Percentiles rank a stretch among this genome's conserved stretches.
Conservation (phyloP, 345 rosid genomes). For the Moricandia arvensis region DNA sequence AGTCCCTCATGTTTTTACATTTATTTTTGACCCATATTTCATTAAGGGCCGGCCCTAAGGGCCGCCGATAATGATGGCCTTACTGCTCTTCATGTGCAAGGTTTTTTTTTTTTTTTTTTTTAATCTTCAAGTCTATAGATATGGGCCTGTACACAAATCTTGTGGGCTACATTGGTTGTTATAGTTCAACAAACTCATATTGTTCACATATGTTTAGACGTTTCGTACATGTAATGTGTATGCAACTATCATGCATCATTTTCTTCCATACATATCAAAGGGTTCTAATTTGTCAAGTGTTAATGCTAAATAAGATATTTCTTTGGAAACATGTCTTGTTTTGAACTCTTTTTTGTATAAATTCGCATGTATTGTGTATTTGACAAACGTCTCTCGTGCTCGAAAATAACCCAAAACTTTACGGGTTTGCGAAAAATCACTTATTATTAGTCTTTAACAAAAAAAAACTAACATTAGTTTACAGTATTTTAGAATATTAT, state of each 20-base stretch:
- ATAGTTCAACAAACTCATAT: not conserved
- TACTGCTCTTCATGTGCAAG: not conserved
- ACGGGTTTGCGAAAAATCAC: not conserved
- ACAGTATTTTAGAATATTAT: not conserved
- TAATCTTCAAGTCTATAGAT: not conserved
- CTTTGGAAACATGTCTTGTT: not conserved
- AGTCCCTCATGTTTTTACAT: no score
- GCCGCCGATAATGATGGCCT: no score
- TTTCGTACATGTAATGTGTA: not conserved
- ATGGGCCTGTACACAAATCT: not conserved
- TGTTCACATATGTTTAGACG: not conserved
- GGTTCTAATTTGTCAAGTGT: not conserved
- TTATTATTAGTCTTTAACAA: no score
- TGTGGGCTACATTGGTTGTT: not conserved
- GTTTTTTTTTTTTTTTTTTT: not conserved
- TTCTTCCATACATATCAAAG: not conserved
- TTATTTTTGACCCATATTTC: no score
- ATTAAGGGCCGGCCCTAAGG: no score
- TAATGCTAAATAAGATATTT: not conserved
- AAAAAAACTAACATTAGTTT: not conserved
- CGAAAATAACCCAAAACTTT: not conserved
- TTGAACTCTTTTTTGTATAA: not conserved
- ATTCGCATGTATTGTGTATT: not conserved
- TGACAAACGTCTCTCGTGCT: constrained; percentile 1
- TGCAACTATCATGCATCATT: not conserved